Percentiles rank a stretch among this genome's conserved stretches.
phyloP scores from a whole-genome alignment of 306 rosid genomes.

The Rubus idaeus region DNA sequence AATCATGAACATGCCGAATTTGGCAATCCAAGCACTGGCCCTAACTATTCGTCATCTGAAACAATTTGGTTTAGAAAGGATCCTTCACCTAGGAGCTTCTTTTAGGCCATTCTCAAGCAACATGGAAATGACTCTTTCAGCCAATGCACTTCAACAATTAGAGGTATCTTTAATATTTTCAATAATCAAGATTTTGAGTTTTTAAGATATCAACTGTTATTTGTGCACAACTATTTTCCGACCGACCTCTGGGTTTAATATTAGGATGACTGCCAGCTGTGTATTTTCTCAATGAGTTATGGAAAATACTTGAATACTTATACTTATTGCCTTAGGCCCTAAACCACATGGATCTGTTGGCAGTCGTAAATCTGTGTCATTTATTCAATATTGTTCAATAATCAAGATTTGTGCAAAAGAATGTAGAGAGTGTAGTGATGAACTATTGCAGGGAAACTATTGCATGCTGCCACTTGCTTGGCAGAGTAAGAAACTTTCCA shows the following conservation, averaged over 20 bases:
- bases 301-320: neutral
- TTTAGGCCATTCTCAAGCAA: slow-evolving; percentile 80
- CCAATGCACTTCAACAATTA: slow-evolving; percentile 85
- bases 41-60: slow-evolving; percentile 71
- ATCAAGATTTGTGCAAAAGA: neutral
- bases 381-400: neutral
- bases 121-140: slow-evolving; percentile 79
- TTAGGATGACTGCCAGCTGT: neutral
- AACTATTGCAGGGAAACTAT: neutral
- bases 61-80: slow-evolving; percentile 84
- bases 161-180: slow-evolving; percentile 51
- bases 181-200: slow-evolving; percentile 9
- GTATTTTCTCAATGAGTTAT: neutral
- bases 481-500: neutral
- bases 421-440: neutral
- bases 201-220: neutral
- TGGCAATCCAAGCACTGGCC: slow-evolving; percentile 84
- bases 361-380: neutral
- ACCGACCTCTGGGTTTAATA: neutral
- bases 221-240: neutral
- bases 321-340: neutral
- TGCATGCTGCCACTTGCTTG: neutral
- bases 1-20: slow-evolving; percentile 70
- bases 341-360: neutral
- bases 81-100: slow-evolving; percentile 63